Evolutionary conservation across 2,329 filamentous ascomycete genomes (phyloP), one percentile per base, ranked within the genome.

Genomic region (Rhynchosporium agropyri): DNA sequence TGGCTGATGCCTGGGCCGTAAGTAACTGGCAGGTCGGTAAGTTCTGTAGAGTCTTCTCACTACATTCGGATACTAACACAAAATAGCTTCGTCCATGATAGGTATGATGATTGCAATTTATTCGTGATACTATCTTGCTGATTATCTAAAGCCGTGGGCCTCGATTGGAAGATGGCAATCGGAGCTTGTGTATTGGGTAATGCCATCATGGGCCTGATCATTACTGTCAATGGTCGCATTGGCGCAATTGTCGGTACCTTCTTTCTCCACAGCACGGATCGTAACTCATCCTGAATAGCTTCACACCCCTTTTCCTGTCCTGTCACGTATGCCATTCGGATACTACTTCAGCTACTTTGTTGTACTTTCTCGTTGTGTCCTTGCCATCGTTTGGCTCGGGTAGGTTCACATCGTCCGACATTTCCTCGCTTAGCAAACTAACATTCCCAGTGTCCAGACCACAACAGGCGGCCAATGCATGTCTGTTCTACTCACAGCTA

Each of bases 391-490:
- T 69, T 83, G 80, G 88, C 84, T 89, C 59, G 85, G 63, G 63
- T 64, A 33, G 55, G 56, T 62, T 55, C 58, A 10, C 51, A 31
- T 36, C n/a, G 38, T 15, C 15, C 13, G 51, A 45, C 48, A 53
- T 29, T 55, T 59, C 40, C 29, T 20, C 13, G 10, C 50, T 28
- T n/a, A 55, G 9, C 20, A 56, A 33, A 33, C 51, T 63, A 51
- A 63, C 10, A 26, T 58, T 73, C 1, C 13, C 73, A 40, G 86
- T 0, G 87, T 89, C 53, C 85, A 89, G 67, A 84, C 83, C 46
- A 84, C 85, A 64, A 87, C 87, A 66, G 86, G 87, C 0, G 85
- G 82, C 0, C 82, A 83, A 53, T 76, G 75, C 67, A 74, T 79
- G 38, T 77, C 76, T 0, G 74, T 77, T 62, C 79, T 82, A 69